These are phyloP conservation scores for Xylaria bambusicola DNA, from an alignment of 495 filamentous ascomycete genomes.

Conservation along the genomic window DNA sequence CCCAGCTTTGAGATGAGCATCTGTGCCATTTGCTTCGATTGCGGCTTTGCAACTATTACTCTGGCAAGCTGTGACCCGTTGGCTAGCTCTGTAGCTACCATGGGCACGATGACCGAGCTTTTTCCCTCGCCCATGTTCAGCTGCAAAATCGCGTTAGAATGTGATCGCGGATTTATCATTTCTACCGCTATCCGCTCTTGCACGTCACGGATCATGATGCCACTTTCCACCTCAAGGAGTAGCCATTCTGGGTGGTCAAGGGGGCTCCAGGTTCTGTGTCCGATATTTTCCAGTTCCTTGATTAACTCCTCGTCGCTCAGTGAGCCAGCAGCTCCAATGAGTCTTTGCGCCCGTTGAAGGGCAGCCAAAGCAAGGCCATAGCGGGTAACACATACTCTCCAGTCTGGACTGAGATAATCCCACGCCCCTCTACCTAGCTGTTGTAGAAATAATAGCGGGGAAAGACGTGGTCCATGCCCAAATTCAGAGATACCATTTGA, in stretches of 20 bases:
- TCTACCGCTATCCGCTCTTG: slow-evolving; percentile 58
- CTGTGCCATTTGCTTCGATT: slow-evolving; percentile 54
- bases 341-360: slow-evolving; percentile 40
- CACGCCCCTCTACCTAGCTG: slow-evolving; percentile 30
- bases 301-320: slow-evolving; percentile 20
- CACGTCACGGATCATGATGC: slow-evolving; percentile 51
- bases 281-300: slow-evolving; percentile 45
- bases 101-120: slow-evolving; percentile 58
- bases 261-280: slow-evolving; percentile 56
- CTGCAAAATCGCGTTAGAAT: slow-evolving; percentile 56
- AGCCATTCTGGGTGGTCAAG: slow-evolving; percentile 54
- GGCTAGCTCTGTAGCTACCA: slow-evolving; percentile 52
- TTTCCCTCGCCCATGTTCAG: slow-evolving; percentile 57
- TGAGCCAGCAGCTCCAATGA: slow-evolving; percentile 20
- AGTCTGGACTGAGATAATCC: slow-evolving; percentile 22
- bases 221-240: slow-evolving; percentile 58
- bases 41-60: slow-evolving; percentile 53
- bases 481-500: neutral
- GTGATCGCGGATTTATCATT: slow-evolving; percentile 50
- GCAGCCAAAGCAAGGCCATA: slow-evolving; percentile 36
- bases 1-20: slow-evolving; percentile 49
- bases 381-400: slow-evolving; percentile 29
- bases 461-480: slow-evolving; percentile 27
- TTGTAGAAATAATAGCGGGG: slow-evolving; percentile 33
- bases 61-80: slow-evolving; percentile 46